phyloP scores from a whole-genome alignment of 1,139 yeast species.

The Magnusiomyces suaveolens region DNA sequence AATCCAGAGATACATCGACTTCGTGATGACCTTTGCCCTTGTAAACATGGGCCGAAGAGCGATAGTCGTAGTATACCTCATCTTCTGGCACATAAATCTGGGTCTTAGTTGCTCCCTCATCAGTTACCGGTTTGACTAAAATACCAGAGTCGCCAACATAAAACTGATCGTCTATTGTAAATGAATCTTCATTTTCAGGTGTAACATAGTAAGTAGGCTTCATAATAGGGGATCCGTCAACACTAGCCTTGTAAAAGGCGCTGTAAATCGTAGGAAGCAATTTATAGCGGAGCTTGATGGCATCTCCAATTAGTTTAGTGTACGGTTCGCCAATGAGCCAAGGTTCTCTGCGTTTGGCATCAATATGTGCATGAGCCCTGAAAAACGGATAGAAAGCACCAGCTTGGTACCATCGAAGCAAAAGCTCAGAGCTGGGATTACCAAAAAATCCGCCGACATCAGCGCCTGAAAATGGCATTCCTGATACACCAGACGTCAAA shows the following conservation, averaged over 20 bases:
- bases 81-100: slow-evolving; percentile 56
- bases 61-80: slow-evolving; percentile 45
- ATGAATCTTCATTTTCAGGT: slow-evolving; percentile 44
- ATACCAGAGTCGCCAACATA: slow-evolving; percentile 66
- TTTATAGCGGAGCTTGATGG: slow-evolving; percentile 62
- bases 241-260: slow-evolving; percentile 57
- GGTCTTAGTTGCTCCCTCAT: slow-evolving; percentile 40
- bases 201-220: slow-evolving; percentile 64
- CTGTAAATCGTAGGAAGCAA: slow-evolving; percentile 76
- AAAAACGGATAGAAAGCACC: slow-evolving; percentile 96
- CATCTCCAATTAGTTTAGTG: slow-evolving; percentile 56
- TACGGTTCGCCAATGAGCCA: slow-evolving; percentile 74
- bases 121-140: slow-evolving; percentile 73
- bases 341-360: slow-evolving; percentile 86
- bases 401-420: slow-evolving; percentile 39
- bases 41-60: slow-evolving; percentile 36
- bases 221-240: slow-evolving; percentile 59
- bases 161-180: slow-evolving; percentile 72
- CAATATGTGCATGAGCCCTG: slow-evolving; percentile 94
- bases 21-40: slow-evolving; percentile 34
- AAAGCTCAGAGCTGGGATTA: slow-evolving; percentile 44
- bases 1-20: slow-evolving; percentile 46
- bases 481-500: slow-evolving; percentile 68
- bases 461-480: slow-evolving; percentile 91
- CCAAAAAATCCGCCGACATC: slow-evolving; percentile 36